These are phyloP conservation scores for Trypanosoma cruzi DNA, from an alignment of 208 protist genomes.

Conservation along the genomic window DNA sequence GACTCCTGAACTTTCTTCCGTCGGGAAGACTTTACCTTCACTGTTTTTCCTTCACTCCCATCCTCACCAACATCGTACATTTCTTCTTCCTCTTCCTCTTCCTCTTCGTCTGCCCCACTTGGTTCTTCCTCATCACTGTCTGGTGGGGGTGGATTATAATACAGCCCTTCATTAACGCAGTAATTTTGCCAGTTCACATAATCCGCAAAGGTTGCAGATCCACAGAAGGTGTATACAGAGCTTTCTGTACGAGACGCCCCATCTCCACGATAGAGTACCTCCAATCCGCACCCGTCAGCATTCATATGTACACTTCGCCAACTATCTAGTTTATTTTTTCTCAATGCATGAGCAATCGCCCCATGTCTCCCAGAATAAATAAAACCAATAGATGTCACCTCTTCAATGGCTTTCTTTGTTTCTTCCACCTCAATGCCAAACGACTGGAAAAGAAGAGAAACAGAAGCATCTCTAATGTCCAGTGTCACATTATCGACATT, in stretches of 20 bases:
- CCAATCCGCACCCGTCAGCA: slow-evolving; percentile 14
- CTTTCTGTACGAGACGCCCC: slow-evolving; percentile 44
- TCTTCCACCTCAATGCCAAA: slow-evolving; percentile 26
- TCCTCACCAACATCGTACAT: slow-evolving; percentile 15
- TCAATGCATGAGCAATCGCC: slow-evolving; percentile 5
- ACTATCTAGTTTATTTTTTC: slow-evolving; percentile 2
- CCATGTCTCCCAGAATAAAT: background rate
- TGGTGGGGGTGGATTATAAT: slow-evolving; percentile 61
- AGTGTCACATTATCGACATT: background rate
- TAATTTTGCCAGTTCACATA: slow-evolving; percentile 50
- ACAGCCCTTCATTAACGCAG: slow-evolving; percentile 40
- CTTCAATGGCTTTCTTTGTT: slow-evolving; percentile 16
- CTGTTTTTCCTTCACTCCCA: background rate
- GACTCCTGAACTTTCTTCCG: slow-evolving; percentile 30
- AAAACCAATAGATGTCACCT: slow-evolving; percentile 15
- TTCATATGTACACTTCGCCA: slow-evolving; percentile 15
- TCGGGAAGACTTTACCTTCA: slow-evolving; percentile 3
- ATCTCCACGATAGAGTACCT: slow-evolving; percentile 33
- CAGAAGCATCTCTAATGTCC: background rate
- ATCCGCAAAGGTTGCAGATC: slow-evolving; percentile 68
- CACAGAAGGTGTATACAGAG: slow-evolving; percentile 49
- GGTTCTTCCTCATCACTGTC: slow-evolving; percentile 55
- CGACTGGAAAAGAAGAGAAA: slow-evolving; percentile 10
- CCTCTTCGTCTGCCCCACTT: slow-evolving; percentile 46
- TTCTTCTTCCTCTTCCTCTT: slow-evolving; percentile 59